These are phyloP conservation scores for Talaromyces borbonicus DNA, from an alignment of 495 filamentous ascomycete genomes.

Conservation along the genomic window DNA sequence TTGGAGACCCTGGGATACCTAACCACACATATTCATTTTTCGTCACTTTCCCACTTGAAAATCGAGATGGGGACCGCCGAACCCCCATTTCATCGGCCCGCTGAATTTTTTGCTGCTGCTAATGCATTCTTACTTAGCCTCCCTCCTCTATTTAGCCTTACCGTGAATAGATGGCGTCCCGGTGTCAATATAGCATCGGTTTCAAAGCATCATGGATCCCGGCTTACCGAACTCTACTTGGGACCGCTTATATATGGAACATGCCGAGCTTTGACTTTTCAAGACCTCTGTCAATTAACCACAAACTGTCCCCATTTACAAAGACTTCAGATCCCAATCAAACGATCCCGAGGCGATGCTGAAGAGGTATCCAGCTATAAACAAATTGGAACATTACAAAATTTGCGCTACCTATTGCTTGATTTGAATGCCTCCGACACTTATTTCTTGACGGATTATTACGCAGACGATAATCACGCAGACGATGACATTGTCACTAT, in stretches of 20 bases:
- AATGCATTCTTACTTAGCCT: not conserved
- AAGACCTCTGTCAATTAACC: not conserved
- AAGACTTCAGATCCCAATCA: not conserved
- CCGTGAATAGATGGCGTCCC: not conserved
- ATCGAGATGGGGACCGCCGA: not conserved
- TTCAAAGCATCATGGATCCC: not conserved
- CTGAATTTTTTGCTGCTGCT: not conserved
- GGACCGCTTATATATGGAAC: not conserved
- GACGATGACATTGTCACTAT: too few relatives aligned
- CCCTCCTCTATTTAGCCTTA: not conserved
- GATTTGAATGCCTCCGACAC: not conserved
- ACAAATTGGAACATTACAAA: not conserved
- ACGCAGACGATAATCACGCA: not conserved
- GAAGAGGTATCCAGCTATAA: not conserved
- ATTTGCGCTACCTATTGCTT: not conserved
- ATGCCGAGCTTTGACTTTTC: not conserved
- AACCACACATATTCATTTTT: not conserved
- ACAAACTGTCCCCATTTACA: not conserved
- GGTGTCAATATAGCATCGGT: not conserved
- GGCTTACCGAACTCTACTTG: not conserved
- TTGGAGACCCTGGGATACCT: not conserved
- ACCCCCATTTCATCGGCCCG: not conserved
- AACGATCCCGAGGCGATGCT: not conserved
- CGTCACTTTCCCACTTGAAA: not conserved
- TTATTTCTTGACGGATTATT: not conserved